A percentile compares a stretch with the other conserved stretches of the same genome.
phyloP scores from a whole-genome alignment of 345 rosid genomes.

The Populus euphratica region DNA sequence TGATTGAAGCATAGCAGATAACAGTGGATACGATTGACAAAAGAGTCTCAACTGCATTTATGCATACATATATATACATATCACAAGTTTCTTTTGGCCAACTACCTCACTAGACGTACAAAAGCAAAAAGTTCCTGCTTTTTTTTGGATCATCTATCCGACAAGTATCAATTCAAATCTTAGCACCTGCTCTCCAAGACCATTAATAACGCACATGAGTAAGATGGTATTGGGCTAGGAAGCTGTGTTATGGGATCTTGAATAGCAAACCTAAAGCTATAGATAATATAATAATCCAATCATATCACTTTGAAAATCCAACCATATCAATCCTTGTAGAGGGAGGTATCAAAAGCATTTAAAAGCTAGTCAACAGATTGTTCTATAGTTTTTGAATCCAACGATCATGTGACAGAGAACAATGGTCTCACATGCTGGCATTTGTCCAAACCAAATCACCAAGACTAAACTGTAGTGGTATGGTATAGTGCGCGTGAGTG shows the following conservation, averaged over 20 bases:
- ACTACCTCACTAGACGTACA: neutral
- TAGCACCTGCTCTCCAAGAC: neutral
- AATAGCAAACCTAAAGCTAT: neutral
- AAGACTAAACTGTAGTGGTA: neutral
- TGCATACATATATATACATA: neutral
- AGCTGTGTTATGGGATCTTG: neutral
- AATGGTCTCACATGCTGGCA: neutral
- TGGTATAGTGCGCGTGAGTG: neutral
- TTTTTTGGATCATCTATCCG: neutral
- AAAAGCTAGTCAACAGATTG: neutral
- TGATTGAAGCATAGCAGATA: neutral
- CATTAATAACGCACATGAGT: neutral
- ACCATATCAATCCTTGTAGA: neutral
- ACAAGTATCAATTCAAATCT: conserved; percentile 1
- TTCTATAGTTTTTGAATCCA: neutral
- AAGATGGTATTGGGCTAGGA: neutral
- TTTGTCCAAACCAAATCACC: neutral
- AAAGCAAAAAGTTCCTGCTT: neutral
- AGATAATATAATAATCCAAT: neutral
- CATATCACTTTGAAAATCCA: neutral
- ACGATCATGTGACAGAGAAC: neutral
- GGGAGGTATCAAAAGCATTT: neutral
- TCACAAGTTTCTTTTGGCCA: neutral
- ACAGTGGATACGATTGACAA: neutral
- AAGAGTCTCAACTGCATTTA: neutral